Conservation (phyloP, 495 filamentous ascomycete genomes). For the Aspergillus bridgeri region DNA sequence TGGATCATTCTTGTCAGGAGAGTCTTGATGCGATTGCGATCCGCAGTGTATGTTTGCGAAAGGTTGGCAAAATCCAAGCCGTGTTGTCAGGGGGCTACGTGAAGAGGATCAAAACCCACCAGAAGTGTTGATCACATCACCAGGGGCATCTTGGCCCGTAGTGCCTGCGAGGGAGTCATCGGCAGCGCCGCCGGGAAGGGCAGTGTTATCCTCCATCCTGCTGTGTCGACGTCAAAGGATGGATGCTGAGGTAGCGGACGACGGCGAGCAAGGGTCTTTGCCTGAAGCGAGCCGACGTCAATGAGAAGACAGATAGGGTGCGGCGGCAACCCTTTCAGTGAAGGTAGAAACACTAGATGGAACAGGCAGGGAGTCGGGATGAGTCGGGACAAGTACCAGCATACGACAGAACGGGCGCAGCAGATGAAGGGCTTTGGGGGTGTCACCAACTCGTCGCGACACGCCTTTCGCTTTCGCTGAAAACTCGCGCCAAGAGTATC, state of each 20-base stretch:
- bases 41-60: slow-evolving; percentile 22
- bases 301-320: slow-evolving; percentile 7
- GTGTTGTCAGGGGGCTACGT: slow-evolving; percentile 8
- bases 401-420: slow-evolving; percentile 1
- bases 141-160: slow-evolving; percentile 27
- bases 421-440: slow-evolving; percentile 10
- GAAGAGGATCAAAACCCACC: slow-evolving; percentile 23
- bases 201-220: slow-evolving; percentile 40
- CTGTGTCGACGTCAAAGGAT: slow-evolving; percentile 14
- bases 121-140: slow-evolving; percentile 30
- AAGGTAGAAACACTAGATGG: slow-evolving; percentile 1
- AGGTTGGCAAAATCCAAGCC: slow-evolving; percentile 7
- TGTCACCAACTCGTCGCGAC: slow-evolving; percentile 17
- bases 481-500: slow-evolving; percentile 19
- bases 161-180: slow-evolving; percentile 29
- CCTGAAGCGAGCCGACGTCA: slow-evolving; percentile 5
- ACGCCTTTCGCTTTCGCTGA: slow-evolving; percentile 13
- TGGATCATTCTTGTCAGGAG: slow-evolving; percentile 22
- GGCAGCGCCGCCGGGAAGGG: slow-evolving; percentile 23
- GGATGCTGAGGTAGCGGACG: slow-evolving; percentile 33
- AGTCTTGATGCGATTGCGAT: slow-evolving; percentile 35
- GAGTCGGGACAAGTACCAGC: slow-evolving; percentile 2
- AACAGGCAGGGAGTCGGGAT: slow-evolving; percentile 10
- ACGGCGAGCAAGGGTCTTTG: slow-evolving; percentile 34
- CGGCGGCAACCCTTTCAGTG: slow-evolving; percentile 11